phyloP scores from a whole-genome alignment of 2,329 filamentous ascomycete genomes.

The Xylaria sp. region DNA sequence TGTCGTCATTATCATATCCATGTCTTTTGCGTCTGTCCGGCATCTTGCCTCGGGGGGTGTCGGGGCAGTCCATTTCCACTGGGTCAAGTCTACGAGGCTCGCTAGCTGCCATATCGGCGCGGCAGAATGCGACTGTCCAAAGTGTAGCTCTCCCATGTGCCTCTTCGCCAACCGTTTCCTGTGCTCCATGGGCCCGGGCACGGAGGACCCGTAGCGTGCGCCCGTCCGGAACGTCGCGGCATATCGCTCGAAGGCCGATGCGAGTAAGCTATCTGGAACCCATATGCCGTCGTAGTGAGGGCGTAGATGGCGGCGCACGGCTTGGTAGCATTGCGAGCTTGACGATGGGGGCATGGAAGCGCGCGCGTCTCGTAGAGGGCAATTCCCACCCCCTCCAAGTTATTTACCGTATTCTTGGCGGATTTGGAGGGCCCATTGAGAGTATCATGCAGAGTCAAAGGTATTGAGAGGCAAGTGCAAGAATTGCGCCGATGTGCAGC shows the following conservation, averaged over 20 bases:
- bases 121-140: conserved; percentile 52
- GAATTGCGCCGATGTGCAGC: conserved; percentile 3
- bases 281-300: conserved; percentile 61
- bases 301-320: conserved; percentile 56
- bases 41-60: conserved; percentile 47
- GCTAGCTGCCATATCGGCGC: conserved; percentile 60
- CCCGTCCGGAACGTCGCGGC: conserved; percentile 46
- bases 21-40: conserved; percentile 15
- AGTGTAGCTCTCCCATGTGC: conserved; percentile 62
- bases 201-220: conserved; percentile 52
- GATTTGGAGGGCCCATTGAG: conserved; percentile 20
- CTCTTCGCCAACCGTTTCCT: conserved; percentile 64
- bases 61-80: conserved; percentile 66
- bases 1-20: not conserved
- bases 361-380: conserved; percentile 6
- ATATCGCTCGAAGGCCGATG: conserved; percentile 61
- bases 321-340: conserved; percentile 61
- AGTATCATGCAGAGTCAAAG: not conserved
- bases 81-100: conserved; percentile 56
- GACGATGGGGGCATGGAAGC: conserved; percentile 59
- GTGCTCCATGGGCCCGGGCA: conserved; percentile 66
- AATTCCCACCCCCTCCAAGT: conserved; percentile 7
- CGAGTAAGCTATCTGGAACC: conserved; percentile 68
- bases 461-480: not conserved
- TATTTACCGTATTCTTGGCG: conserved; percentile 29